A percentile compares a stretch with the other conserved stretches of the same genome.
Evolutionary conservation across 805 yeast genomes (phyloP).

Genomic region (Maudiozyma saulgeensis): DNA sequence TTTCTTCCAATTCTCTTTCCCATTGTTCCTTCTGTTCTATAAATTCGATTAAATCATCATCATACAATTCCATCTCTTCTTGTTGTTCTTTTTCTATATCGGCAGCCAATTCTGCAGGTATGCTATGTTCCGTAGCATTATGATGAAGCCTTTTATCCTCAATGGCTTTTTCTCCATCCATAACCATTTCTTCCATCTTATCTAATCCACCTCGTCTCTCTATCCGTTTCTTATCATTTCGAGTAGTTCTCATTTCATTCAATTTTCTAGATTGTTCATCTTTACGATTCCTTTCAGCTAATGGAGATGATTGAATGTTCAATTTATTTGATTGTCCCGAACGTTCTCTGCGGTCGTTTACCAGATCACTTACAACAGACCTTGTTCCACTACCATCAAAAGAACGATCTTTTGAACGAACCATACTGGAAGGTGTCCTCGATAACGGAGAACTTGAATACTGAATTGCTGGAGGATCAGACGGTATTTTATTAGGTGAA

Average conservation of each 20-base stretch:
- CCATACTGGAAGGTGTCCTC: background rate
- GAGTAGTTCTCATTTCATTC: background rate
- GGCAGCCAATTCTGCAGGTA: constrained; percentile 15
- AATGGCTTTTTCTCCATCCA: constrained; percentile 14
- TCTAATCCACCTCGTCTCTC: constrained; percentile 19
- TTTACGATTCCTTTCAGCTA: background rate
- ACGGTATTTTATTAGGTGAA: too few species aligned
- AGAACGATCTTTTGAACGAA: background rate
- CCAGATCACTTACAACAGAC: constrained; percentile 1
- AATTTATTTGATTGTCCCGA: background rate
- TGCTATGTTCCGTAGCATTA: constrained; percentile 14
- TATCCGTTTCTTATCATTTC: background rate
- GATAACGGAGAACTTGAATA: background rate
- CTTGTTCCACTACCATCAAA: background rate
- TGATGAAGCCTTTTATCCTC: constrained; percentile 10
- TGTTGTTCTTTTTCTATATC: constrained; percentile 12
- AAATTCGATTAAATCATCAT: constrained; percentile 20
- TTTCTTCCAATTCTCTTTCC: constrained; percentile 15
- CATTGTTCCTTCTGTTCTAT: constrained; percentile 11
- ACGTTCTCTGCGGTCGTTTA: background rate
- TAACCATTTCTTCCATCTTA: constrained; percentile 23
- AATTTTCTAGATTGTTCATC: background rate
- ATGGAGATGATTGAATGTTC: background rate
- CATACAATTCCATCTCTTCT: constrained; percentile 14
- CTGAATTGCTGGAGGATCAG: background rate